A percentile compares a stretch with the other conserved stretches of the same genome.
These are phyloP conservation scores for Amaranthus tricolor DNA, from an alignment of 179 eudicot genomes.

Conservation along the genomic window DNA sequence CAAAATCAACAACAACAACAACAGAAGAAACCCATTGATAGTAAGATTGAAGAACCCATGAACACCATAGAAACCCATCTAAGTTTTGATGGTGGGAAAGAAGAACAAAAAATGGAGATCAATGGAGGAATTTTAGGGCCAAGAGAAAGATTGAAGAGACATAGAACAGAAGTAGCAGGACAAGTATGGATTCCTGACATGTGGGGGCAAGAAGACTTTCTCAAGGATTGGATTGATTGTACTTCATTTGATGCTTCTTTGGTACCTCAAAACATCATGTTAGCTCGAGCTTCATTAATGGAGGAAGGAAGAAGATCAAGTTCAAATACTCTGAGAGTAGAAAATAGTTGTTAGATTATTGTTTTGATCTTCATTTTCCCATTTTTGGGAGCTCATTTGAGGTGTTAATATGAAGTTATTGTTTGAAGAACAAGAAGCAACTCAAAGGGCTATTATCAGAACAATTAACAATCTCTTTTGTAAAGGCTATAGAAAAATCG, in stretches of 20 bases:
- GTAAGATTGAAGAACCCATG: conserved; percentile 2
- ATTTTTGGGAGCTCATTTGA: neutral
- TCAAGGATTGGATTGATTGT: conserved; percentile 71
- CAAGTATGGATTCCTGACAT: conserved; percentile 80
- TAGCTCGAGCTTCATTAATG: conserved; percentile 58
- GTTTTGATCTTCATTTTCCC: neutral
- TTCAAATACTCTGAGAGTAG: conserved; percentile 32
- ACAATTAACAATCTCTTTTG: no score
- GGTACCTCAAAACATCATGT: conserved; percentile 38
- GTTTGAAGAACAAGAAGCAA: no score
- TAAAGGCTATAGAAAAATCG: no score
- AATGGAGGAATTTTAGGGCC: conserved; percentile 5
- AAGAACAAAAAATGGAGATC: neutral
- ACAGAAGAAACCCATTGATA: neutral
- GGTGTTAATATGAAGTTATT: conserved; percentile 5
- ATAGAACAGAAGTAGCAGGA: conserved; percentile 68
- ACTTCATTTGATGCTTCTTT: conserved; percentile 48
- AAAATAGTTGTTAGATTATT: conserved; percentile 39
- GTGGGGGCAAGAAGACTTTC: conserved; percentile 73
- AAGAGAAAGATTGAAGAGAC: conserved; percentile 71
- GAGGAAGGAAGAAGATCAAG: conserved; percentile 48
- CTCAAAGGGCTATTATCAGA: no score
- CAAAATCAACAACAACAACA: neutral
- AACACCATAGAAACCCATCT: neutral
- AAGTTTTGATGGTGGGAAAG: neutral